Evolutionary conservation across 176 grass and related monocot genomes (phyloP).

Genomic region (Lolium perenne): DNA sequence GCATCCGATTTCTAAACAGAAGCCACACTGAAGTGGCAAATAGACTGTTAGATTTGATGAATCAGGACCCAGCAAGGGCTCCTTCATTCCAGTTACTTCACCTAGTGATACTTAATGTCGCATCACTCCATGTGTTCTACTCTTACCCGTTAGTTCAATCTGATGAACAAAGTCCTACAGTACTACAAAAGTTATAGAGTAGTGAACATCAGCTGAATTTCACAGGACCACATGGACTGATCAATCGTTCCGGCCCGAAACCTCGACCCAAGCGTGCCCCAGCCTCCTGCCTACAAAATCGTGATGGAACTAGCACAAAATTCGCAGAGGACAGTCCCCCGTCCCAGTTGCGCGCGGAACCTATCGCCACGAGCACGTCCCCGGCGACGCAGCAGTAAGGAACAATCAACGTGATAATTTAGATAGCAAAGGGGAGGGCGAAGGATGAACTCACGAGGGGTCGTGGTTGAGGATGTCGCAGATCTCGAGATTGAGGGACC

Average conservation of each 20-base stretch:
- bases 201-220: background rate
- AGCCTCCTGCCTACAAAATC: background rate
- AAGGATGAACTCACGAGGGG: slow-evolving; percentile 58
- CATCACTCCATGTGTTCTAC: background rate
- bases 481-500: slow-evolving; percentile 94
- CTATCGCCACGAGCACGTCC: background rate
- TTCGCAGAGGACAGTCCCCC: slow-evolving; percentile 3
- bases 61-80: background rate
- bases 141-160: background rate
- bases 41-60: background rate
- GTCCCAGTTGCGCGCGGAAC: background rate
- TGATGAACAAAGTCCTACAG: slow-evolving; percentile 8
- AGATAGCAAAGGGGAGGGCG: background rate
- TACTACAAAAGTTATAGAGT: background rate
- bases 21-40: background rate
- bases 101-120: background rate
- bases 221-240: background rate
- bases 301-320: background rate
- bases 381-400: background rate
- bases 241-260: background rate
- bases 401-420: background rate
- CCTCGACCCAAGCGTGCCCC: background rate
- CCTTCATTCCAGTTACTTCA: background rate
- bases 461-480: slow-evolving; percentile 95
- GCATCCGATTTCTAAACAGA: background rate